Base-by-base conservation (phyloP, 352 stramenopile species). In the Pythium diclinum region DNA sequence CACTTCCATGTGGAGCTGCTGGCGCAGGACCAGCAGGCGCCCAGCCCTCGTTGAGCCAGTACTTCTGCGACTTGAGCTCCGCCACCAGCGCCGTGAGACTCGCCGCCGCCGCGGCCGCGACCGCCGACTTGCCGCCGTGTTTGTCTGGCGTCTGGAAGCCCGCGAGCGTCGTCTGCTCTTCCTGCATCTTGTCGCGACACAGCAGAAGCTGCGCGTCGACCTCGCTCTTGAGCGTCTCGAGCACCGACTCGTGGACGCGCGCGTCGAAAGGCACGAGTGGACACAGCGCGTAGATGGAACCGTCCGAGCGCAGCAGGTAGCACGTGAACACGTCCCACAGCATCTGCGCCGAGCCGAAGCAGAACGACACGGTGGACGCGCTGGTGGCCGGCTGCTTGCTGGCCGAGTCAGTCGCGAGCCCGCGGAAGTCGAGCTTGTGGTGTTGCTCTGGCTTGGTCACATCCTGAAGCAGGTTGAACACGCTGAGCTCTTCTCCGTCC, bases 21-120 rank as follows among this genome's bases (percentile, higher is more conserved):
- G 55, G 21, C 8, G 47, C 36, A 36, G 57, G 46, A 2, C 65
- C 49, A 13, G 55, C 72, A 23, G 73, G 56, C 0, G 71, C 69
- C 85, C 85, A 94, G 8, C 75, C 73, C 68, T 92, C 76, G 17
- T 90, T 71, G 8, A 94, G 64, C 85, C 85, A 94, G 71, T 91
- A 91, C 68, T 91, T 89, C 48, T 94, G 85, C 21, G 85, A 91
- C 72, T 91, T 92, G 42, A 94, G 74, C 61, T 87, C 78, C 0
- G 78, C 71, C 23, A 92, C 59, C 11, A 69, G 68, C 33, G 67
- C 64, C 30, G 85, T 66, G 13, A 87, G 49, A 28, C 59, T 66
- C 11, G 52, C 25, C 32, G 70, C 42, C 13, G 67, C 61, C 14
- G 47, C 46, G 0, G 54, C 64, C 1, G 11, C 56, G 21, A 44